Evolutionary conservation across 2,329 filamentous ascomycete genomes (phyloP), one percentile per base, ranked within the genome.

Genomic region (Pezicula neosporulosa): DNA sequence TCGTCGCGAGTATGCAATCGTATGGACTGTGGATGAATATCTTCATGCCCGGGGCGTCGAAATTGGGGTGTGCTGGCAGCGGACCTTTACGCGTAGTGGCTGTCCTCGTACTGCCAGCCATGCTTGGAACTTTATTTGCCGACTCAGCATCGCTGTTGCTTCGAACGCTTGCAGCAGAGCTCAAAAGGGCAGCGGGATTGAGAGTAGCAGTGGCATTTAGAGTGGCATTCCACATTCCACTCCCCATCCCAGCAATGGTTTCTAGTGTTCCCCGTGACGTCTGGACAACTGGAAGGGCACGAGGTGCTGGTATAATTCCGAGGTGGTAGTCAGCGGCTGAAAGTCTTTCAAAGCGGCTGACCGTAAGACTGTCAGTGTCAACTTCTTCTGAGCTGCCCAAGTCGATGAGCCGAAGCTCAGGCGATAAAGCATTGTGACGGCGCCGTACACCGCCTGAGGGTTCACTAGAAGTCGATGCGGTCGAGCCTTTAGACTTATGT

Each of bases 21-120:
- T 95, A 99, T 0, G 94, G 94, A 61, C 91, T 97, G 63, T 96
- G 91, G 38, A 99, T 90, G 66, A 97, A 97, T 15, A 99, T 88
- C 63, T 97, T 89, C 58, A 86, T 75, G 6, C 85, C 85, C 36
- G 78, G 74, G 9, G 77, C 56, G 18, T 54, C 53, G 33, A 66
- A 55, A 38, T 65, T 57, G 8, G 64, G 63, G 54, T 68, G 64
- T 36, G 55, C 56, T 27, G 49, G 46, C 16, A 48, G 43, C 12
- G 42, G 37, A 73, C 72, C 57, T 79, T 72, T 44, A 74, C 77
- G 57, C 78, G 75, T 2, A 71, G 45, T 56, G 54, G 73, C 68
- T 56, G 70, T 70, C 18, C 68, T 56, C 42, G 68, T 50, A 54
- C 66, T 64, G 24, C 68, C 68, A 21, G 66, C 65, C 16, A 53